These are phyloP conservation scores for Eucalyptus grandis DNA, from an alignment of 345 rosid species.

Conservation along the genomic window DNA sequence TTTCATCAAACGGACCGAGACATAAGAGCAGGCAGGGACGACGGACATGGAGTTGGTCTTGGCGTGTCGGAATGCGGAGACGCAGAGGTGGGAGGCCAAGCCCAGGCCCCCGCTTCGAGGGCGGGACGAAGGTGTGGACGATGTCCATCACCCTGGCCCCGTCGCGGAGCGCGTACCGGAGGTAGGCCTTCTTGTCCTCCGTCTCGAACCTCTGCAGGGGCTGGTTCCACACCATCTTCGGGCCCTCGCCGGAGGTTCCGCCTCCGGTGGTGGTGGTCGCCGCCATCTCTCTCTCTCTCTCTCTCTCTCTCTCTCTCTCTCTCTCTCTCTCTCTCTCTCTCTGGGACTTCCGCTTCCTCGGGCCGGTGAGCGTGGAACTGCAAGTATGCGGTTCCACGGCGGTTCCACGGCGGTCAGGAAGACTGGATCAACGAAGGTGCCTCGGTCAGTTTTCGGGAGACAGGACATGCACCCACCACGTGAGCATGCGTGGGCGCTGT, in stretches of 20 bases:
- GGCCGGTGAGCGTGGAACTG: neutral
- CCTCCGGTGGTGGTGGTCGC: neutral
- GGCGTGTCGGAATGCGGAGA: slow-evolving; percentile 70
- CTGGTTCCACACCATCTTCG: no score
- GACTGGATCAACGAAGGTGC: neutral
- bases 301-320: no score
- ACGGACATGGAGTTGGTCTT: slow-evolving; percentile 46
- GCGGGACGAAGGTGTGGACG: slow-evolving; percentile 67
- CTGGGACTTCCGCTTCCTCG: neutral
- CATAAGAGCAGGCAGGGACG: slow-evolving; percentile 77
- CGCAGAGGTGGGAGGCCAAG: slow-evolving; percentile 70
- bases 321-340: neutral
- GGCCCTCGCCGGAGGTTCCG: neutral
- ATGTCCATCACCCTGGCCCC: slow-evolving; percentile 64
- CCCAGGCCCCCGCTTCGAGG: slow-evolving; percentile 73
- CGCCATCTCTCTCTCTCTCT: neutral
- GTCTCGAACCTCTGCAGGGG: neutral
- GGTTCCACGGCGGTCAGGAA: neutral
- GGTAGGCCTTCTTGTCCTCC: slow-evolving; percentile 54
- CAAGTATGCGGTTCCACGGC: neutral
- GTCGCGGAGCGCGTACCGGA: slow-evolving; percentile 44
- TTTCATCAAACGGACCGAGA: slow-evolving; percentile 35
- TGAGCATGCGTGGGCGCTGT: neutral
- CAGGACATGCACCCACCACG: neutral
- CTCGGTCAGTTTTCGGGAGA: no score